Evolutionary conservation across 1,139 yeast species (phyloP).

Genomic region (Magnusiomyces sp.): DNA sequence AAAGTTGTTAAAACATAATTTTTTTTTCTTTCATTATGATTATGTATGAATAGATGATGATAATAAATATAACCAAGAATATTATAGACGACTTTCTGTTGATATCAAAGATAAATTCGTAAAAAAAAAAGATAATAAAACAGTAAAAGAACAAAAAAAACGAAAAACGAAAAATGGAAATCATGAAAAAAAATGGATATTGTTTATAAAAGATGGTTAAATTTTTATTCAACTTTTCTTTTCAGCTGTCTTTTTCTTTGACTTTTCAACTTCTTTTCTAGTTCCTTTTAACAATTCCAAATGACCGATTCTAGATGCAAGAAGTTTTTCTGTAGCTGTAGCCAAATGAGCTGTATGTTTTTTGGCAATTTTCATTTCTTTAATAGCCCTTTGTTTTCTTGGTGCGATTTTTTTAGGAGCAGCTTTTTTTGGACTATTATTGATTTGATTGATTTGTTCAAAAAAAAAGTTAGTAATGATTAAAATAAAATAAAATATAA

Average conservation of each 20-base stretch:
- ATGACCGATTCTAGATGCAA: conserved; percentile 92
- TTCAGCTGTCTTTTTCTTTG: conserved; percentile 11
- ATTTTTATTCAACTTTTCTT: neutral
- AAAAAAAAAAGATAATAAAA: no score
- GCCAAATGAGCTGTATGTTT: conserved; percentile 61
- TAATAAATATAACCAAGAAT: no score
- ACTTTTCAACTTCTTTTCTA: conserved; percentile 68
- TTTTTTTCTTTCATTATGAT: no score
- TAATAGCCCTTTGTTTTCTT: conserved; percentile 44
- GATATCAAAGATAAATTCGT: no score
- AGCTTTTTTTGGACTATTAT: conserved; percentile 50
- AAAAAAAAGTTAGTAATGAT: neutral
- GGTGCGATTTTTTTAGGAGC: conserved; percentile 72
- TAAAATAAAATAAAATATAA: conserved; percentile 1
- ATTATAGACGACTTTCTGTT: no score
- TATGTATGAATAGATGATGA: no score
- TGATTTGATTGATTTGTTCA: neutral
- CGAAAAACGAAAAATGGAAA: no score
- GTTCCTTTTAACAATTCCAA: conserved; percentile 85
- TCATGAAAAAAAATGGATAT: no score
- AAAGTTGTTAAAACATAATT: neutral
- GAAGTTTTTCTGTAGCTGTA: conserved; percentile 69
- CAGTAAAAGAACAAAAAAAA: no score
- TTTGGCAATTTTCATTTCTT: conserved; percentile 43
- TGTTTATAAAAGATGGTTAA: no score